These are phyloP conservation scores for Plasmodiophora brassicae DNA, from an alignment of 208 protist genomes.

Conservation along the genomic window DNA sequence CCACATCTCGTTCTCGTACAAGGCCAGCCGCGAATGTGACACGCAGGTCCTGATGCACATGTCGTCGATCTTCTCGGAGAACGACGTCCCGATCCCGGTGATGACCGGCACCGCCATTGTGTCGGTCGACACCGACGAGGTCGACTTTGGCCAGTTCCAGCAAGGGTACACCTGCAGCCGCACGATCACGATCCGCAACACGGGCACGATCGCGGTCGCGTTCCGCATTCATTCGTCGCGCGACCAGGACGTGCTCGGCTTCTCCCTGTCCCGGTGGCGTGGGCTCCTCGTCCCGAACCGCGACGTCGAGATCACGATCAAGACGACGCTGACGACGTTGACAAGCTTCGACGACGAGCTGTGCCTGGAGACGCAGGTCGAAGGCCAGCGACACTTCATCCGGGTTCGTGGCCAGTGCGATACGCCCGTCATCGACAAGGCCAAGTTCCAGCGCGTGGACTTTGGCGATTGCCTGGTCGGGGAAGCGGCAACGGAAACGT, in stretches of 20 bases:
- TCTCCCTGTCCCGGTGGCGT: background rate
- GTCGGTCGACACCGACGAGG: background rate
- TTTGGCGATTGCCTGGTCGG: conserved; percentile 31
- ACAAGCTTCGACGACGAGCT: background rate
- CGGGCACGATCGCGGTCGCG: conserved; percentile 9
- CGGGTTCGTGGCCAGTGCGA: background rate
- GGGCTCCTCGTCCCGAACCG: background rate
- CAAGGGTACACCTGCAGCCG: background rate
- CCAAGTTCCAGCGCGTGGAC: conserved; percentile 8
- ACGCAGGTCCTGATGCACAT: background rate
- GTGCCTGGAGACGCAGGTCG: conserved; percentile 22
- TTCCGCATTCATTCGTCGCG: background rate
- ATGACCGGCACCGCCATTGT: background rate
- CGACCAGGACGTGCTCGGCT: background rate
- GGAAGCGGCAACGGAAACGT: conserved; percentile 4
- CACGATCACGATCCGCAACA: background rate
- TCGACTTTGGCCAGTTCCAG: conserved; percentile 19
- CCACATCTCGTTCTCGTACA: background rate
- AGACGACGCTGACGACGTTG: background rate
- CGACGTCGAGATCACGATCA: conserved; percentile 23
- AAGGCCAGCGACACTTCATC: background rate
- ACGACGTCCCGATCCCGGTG: background rate
- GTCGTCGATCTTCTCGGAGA: conserved; percentile 23
- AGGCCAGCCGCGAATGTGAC: background rate
- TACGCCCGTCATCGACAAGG: background rate